These are phyloP conservation scores for Salix brachista DNA, from an alignment of 345 rosid genomes.

Conservation along the genomic window DNA sequence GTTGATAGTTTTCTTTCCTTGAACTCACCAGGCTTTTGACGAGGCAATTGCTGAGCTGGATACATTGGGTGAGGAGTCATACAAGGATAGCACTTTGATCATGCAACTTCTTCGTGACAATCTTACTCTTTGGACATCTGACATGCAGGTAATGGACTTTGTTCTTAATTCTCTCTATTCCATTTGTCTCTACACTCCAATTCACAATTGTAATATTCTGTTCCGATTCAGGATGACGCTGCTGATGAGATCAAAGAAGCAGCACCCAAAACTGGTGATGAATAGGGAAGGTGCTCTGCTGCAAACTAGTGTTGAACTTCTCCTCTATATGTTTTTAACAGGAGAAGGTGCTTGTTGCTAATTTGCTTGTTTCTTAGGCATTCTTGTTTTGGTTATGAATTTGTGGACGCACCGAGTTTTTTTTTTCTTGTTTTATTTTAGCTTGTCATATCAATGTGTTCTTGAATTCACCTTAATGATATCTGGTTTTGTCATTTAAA, in stretches of 20 bases:
- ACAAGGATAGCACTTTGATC: conserved; percentile 93
- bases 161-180: not conserved
- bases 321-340: conserved; percentile 51
- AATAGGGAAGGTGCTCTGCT: conserved; percentile 34
- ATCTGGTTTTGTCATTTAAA: conserved; percentile 10
- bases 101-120: conserved; percentile 98
- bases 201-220: not conserved
- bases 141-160: conserved; percentile 71
- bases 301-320: conserved; percentile 41
- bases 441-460: conserved; percentile 15
- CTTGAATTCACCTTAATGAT: conserved; percentile 24
- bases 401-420: conserved; percentile 30
- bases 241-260: conserved; percentile 88
- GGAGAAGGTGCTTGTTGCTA: conserved; percentile 57
- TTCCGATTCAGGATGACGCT: conserved; percentile 61
- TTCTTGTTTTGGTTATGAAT: conserved; percentile 41
- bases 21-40: conserved; percentile 61
- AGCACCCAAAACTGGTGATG: conserved; percentile 55
- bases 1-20: not conserved
- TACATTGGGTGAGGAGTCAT: conserved; percentile 90
- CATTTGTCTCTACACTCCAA: not conserved
- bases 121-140: conserved; percentile 95
- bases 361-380: conserved; percentile 35
- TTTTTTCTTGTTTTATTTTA: not conserved
- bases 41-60: conserved; percentile 92